These are phyloP conservation scores for Panaeolus papilionaceus DNA, from an alignment of 768 basidiomycete genomes.

Conservation along the genomic window DNA sequence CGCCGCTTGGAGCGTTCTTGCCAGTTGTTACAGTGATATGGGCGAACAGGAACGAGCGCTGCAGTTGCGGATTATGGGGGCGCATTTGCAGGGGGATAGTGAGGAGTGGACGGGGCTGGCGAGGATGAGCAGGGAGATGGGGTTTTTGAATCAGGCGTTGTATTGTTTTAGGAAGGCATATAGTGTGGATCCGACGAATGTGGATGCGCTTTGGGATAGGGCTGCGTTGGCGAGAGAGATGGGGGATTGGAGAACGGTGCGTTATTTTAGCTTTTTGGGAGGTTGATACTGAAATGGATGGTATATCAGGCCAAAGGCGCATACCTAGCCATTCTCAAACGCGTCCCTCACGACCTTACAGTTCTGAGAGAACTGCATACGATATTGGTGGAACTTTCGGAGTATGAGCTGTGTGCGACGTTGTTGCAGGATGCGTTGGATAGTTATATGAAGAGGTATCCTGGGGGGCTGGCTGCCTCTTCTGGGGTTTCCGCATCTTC, in stretches of 20 bases:
- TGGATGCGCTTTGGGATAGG: constrained; percentile 90
- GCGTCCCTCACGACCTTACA: constrained; percentile 78
- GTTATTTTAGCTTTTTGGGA: constrained; percentile 22
- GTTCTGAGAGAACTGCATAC: constrained; percentile 81
- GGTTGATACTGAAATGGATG: too few species aligned
- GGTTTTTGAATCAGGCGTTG: constrained; percentile 83
- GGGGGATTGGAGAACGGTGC: constrained; percentile 70
- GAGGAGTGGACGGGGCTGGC: constrained; percentile 91
- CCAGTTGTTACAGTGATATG: constrained; percentile 80
- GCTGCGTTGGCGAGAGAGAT: constrained; percentile 81
- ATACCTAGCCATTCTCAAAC: constrained; percentile 73
- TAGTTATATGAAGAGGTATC: constrained; percentile 51
- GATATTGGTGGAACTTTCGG: constrained; percentile 76
- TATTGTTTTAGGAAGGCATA: constrained; percentile 91
- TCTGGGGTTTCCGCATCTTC: too few species aligned
- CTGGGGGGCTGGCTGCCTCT: not conserved
- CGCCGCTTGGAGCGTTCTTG: constrained; percentile 88
- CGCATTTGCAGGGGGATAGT: constrained; percentile 83
- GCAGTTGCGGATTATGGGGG: constrained; percentile 87
- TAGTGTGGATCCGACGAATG: constrained; percentile 79
- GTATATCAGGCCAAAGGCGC: constrained; percentile 58
- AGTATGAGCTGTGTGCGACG: constrained; percentile 65
- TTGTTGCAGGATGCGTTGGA: constrained; percentile 80
- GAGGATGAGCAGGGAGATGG: constrained; percentile 69
- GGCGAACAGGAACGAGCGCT: constrained; percentile 73